Evolutionary conservation across 352 stramenopile genomes (phyloP), one percentile per base, ranked within the genome.

Genomic region (Phytophthora pistaciae): DNA sequence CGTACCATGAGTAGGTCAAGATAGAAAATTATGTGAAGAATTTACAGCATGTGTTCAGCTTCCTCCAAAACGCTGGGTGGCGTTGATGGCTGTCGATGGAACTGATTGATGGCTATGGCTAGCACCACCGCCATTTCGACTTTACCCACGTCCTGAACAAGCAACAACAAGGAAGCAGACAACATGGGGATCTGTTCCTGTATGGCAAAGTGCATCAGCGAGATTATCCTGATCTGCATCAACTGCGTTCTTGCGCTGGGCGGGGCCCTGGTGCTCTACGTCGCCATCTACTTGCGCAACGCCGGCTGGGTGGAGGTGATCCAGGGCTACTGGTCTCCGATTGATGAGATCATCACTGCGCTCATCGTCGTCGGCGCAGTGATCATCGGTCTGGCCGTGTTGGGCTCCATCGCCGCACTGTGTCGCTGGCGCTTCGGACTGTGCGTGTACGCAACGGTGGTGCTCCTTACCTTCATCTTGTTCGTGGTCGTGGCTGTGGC

Each of bases 261-360:
- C 33, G 85, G 86, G 31, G 64, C 80, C 18, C 44, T 92, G n/a
- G 77, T 93, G 66, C 72, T 91, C 49, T 85, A 80, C 60, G 60
- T 83, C 0, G 79, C 77, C 11, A 60, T 87, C 52, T 77, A 82
- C 55, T 60, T 90, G 23, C 75, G 75, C 20, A 49, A 83, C 40
- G 79, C 77, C 14, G 79, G 74, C 36, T 92, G 84, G 85, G 60
- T 90, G n/a, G 79, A 88, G n/a, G 79, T 93, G 27, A 74, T 92
- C 44, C 55, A 84, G 53, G 66, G 78, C 29, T 85, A 91, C 63
- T 90, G 82, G 81, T 79, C 73, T 63, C 73, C 74, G 29, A 79
- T 82, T 11, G 33, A 85, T 60, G 54, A 40, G 18, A 72, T 93
- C 21, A 53, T 90, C 56, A 87, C 74, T 25, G 78, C 72, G 21